A percentile compares a stretch with the other conserved stretches of the same genome.
Conservation (phyloP, 139 green algal species). For the Coccomyxa sp. region DNA sequence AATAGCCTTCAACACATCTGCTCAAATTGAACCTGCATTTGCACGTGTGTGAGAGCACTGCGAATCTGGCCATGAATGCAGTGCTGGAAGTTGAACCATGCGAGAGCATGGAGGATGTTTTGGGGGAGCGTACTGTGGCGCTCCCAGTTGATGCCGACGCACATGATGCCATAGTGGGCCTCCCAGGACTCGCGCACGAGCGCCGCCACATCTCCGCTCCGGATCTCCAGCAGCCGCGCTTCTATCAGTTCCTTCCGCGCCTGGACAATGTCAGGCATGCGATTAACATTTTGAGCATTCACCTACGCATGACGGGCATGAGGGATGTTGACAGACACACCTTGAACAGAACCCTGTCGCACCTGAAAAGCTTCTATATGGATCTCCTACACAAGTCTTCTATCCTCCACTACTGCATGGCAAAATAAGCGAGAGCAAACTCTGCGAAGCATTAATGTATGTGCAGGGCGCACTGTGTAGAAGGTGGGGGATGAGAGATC, state of each 20-base stretch:
- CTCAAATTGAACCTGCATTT: no score
- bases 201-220: constrained; percentile 9
- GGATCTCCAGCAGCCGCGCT: constrained; percentile 38
- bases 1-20: no score
- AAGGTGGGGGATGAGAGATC: constrained; percentile 76
- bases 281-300: no score
- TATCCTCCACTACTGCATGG: no score
- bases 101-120: background rate
- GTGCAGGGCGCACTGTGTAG: constrained; percentile 38
- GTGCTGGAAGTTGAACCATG: background rate
- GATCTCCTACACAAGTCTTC: no score
- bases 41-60: no score
- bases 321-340: no score
- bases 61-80: no score
- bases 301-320: no score
- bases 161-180: constrained; percentile 42
- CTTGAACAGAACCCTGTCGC: background rate
- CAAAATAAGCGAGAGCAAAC: no score
- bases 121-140: constrained; percentile 22
- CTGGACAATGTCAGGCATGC: background rate
- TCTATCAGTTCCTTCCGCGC: constrained; percentile 47
- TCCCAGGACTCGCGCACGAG: constrained; percentile 45
- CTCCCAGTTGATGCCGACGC: constrained; percentile 70
- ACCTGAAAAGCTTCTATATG: no score
- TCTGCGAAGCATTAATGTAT: no score